Conservation (phyloP, 1,139 yeast species). For the Hansenula sp. region DNA sequence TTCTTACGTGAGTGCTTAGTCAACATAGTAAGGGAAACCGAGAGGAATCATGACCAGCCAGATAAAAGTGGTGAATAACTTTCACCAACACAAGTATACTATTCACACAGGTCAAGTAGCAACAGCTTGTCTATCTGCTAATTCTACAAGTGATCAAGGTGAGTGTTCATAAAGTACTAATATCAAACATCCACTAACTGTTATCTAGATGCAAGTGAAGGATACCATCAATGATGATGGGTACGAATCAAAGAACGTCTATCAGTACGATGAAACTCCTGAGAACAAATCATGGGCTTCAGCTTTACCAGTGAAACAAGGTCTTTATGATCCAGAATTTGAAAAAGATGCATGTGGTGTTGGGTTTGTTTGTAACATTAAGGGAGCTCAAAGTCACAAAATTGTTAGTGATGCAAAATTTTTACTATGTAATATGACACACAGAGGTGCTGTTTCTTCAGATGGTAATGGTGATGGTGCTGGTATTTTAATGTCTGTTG, state of each 20-base stretch:
- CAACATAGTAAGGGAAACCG: no score
- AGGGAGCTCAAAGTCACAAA: conserved; percentile 84
- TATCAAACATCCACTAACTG: no score
- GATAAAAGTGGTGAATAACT: no score
- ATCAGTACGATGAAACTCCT: conserved; percentile 69
- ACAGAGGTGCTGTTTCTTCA: conserved; percentile 95
- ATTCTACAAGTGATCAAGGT: no score
- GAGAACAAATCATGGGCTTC: conserved; percentile 88
- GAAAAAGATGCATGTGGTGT: conserved; percentile 99
- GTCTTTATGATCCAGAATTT: conserved; percentile 87
- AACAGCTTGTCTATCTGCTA: no score
- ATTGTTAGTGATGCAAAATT: conserved; percentile 87
- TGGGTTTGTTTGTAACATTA: conserved; percentile 93
- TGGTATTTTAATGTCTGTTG: conserved; percentile 90
- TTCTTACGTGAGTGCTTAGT: no score
- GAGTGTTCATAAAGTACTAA: no score
- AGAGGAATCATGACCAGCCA: no score
- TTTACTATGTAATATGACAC: conserved; percentile 95
- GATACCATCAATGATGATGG: conserved; percentile 2
- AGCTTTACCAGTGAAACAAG: conserved; percentile 80
- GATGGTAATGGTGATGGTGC: conserved; percentile 99
- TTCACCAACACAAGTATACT: no score
- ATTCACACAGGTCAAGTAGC: no score
- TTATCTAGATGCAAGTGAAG: no score
- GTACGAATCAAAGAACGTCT: conserved; percentile 25